These are phyloP conservation scores for Andrographis paniculata DNA, from an alignment of 305 asterid genomes.

Conservation along the genomic window DNA sequence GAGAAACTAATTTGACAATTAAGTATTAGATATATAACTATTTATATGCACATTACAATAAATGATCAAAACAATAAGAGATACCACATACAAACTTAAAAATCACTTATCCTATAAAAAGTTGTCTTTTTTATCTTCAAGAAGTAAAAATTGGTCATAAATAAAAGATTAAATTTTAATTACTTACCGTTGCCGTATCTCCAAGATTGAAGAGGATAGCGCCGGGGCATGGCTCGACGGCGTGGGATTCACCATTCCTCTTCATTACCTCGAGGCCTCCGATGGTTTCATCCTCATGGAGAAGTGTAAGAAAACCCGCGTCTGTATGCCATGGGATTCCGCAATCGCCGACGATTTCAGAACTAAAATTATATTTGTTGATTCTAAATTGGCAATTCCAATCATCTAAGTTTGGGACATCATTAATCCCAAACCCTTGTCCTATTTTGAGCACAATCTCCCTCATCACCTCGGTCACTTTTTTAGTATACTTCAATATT, in stretches of 20 bases:
- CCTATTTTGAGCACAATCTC: slow-evolving; percentile 35
- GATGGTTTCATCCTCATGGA: slow-evolving; percentile 49
- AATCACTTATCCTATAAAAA: no score
- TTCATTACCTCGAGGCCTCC: slow-evolving; percentile 60
- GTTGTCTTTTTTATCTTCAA: no score
- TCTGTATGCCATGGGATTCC: slow-evolving; percentile 59
- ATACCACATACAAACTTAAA: no score
- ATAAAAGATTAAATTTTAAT: no score
- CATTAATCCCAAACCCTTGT: slow-evolving; percentile 34
- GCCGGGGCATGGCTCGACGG: slow-evolving; percentile 46
- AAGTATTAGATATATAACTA: no score
- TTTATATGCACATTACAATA: no score
- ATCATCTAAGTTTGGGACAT: slow-evolving; percentile 23
- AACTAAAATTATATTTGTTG: slow-evolving; percentile 46
- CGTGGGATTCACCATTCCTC: slow-evolving; percentile 35
- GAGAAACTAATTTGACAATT: no score
- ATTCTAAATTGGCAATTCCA: slow-evolving; percentile 61
- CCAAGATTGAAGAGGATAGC: slow-evolving; percentile 63
- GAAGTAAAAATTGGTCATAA: no score
- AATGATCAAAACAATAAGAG: no score
- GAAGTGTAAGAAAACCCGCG: slow-evolving; percentile 46
- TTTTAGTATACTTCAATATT: slow-evolving; percentile 37
- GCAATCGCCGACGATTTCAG: slow-evolving; percentile 31
- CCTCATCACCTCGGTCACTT: slow-evolving; percentile 33
- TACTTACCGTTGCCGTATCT: slow-evolving; percentile 43